A percentile compares a stretch with the other conserved stretches of the same genome.
These are phyloP conservation scores for Ophiostoma montium DNA, from an alignment of 2,329 filamentous ascomycete species.

Conservation along the genomic window DNA sequence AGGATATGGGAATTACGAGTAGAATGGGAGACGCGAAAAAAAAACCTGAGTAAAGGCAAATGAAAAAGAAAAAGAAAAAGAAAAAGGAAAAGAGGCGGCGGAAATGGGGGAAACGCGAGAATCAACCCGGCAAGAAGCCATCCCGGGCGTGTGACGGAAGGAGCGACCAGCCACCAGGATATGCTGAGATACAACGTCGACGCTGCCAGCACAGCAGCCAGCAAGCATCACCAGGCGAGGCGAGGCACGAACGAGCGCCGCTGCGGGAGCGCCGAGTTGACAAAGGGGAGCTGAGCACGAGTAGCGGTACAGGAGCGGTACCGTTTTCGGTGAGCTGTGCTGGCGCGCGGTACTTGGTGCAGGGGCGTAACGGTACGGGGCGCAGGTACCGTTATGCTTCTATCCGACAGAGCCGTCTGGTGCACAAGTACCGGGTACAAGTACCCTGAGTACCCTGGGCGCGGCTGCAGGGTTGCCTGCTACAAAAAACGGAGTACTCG, in stretches of 20 bases:
- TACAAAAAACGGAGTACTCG: too few relatives aligned
- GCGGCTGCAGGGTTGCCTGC: constrained; percentile 3
- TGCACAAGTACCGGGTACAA: not conserved
- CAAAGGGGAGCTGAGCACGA: not conserved
- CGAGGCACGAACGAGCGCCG: not conserved
- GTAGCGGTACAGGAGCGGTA: not conserved
- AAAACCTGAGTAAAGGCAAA: not conserved
- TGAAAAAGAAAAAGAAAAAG: not conserved
- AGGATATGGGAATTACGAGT: too few relatives aligned
- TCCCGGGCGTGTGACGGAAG: constrained; percentile 4
- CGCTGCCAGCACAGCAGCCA: constrained; percentile 1
- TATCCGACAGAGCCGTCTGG: not conserved
- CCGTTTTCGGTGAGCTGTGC: not conserved
- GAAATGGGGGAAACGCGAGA: not conserved
- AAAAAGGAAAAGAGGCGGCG: too few relatives aligned
- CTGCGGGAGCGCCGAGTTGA: not conserved
- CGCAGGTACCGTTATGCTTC: not conserved
- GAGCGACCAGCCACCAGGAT: constrained; percentile 1
- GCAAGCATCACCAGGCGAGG: not conserved
- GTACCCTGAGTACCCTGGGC: not conserved
- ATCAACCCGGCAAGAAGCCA: not conserved
- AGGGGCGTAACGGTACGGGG: too few relatives aligned
- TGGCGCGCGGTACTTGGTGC: not conserved
- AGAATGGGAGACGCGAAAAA: not conserved
- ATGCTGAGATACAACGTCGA: not conserved